Conservation (phyloP, 345 rosid genomes). For the Litchi chinensis region DNA sequence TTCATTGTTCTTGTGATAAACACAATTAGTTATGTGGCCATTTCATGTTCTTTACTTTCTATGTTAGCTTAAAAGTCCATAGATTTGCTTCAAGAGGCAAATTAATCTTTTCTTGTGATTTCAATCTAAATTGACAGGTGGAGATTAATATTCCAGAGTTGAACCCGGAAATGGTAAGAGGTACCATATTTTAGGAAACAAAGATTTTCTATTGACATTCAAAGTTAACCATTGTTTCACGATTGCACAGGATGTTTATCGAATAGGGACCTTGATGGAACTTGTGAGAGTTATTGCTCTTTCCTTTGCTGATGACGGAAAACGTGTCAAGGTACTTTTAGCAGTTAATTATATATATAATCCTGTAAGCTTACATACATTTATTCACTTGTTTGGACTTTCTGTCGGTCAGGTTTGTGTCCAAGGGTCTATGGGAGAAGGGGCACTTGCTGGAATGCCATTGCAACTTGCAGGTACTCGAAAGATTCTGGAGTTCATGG, state of each 20-base stretch:
- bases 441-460: constrained; percentile 98
- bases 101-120: constrained; percentile 7
- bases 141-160: constrained; percentile 94
- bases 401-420: constrained; percentile 76
- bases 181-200: neutral
- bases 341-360: neutral
- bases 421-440: constrained; percentile 97
- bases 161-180: constrained; percentile 89
- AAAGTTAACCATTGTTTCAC: constrained; percentile 25
- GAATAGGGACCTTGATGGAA: constrained; percentile 96
- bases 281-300: constrained; percentile 83
- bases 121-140: constrained; percentile 53
- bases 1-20: no score
- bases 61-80: neutral
- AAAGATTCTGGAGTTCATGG: constrained; percentile 93
- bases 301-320: constrained; percentile 94
- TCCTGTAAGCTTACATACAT: neutral
- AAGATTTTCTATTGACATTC: constrained; percentile 7
- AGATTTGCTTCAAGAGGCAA: neutral
- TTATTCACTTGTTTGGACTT: constrained; percentile 10
- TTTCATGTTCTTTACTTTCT: no score
- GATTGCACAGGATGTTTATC: constrained; percentile 83
- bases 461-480: constrained; percentile 90
- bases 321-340: constrained; percentile 78
- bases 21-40: no score